Conservation (phyloP, 1,284 basidiomycete genomes). For the Trichosporon faecale region DNA sequence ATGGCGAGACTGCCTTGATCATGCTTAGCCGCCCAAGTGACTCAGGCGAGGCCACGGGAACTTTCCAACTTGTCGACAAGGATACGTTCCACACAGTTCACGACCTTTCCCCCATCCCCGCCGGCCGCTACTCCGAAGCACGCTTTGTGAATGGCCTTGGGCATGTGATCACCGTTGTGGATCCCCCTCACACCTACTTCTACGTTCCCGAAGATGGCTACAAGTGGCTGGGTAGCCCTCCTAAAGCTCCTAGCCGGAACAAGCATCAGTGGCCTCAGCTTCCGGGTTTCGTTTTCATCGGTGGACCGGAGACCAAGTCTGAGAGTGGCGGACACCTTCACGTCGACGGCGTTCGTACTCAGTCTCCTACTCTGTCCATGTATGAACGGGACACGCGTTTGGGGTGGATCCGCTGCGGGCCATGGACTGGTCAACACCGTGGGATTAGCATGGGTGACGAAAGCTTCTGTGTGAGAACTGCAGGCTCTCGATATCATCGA, state of each 20-base stretch:
- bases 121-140: neutral
- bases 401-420: neutral
- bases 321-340: neutral
- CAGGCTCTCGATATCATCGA: no score
- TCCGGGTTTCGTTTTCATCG: neutral
- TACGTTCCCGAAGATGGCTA: neutral
- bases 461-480: neutral
- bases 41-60: neutral
- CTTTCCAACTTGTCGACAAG: neutral
- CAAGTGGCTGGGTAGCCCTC: neutral
- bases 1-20: neutral
- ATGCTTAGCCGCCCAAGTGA: neutral
- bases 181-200: neutral
- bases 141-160: neutral
- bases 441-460: no score
- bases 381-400: neutral
- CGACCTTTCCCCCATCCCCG: neutral
- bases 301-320: neutral
- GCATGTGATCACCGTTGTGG: neutral
- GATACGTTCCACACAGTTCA: neutral
- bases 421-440: neutral
- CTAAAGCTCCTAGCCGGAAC: neutral
- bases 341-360: no score
- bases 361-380: no score
- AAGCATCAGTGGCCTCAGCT: neutral